These are phyloP conservation scores for Lizonia empirigonia DNA, from an alignment of 2,329 filamentous ascomycete genomes.

Conservation along the genomic window DNA sequence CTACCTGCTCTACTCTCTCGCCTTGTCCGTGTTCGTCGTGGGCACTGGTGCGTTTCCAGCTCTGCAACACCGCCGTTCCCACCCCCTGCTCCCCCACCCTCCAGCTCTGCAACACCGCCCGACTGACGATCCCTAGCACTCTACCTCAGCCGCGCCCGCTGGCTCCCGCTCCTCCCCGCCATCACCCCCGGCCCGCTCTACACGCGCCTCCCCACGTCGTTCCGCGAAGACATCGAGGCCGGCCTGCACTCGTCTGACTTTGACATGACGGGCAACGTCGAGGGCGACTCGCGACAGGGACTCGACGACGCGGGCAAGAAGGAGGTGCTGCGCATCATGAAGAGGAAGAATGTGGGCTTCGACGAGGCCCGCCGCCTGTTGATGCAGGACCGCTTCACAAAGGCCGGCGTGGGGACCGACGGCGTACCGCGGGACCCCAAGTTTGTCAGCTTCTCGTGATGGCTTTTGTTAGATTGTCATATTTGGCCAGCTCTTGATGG, in stretches of 20 bases:
- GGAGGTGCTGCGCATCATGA: conserved; percentile 90
- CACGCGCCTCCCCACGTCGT: conserved; percentile 75
- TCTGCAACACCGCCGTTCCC: conserved; percentile 8
- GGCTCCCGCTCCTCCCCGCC: conserved; percentile 70
- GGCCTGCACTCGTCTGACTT: conserved; percentile 85
- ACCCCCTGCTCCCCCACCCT: conserved; percentile 6
- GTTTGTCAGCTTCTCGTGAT: conserved; percentile 83
- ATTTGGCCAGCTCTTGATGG: no score
- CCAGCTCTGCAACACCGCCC: conserved; percentile 12
- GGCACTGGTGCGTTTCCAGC: conserved; percentile 65
- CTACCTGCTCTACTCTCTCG: conserved; percentile 79
- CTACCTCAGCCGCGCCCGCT: conserved; percentile 79
- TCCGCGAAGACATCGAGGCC: conserved; percentile 83
- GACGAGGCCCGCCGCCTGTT: conserved; percentile 88
- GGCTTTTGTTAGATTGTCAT: neutral
- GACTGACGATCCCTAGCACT: conserved; percentile 58
- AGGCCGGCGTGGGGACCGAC: conserved; percentile 86
- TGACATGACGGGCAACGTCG: conserved; percentile 80
- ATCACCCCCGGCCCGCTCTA: conserved; percentile 68
- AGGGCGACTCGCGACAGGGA: conserved; percentile 75
- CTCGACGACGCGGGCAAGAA: conserved; percentile 80
- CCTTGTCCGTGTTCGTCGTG: conserved; percentile 71
- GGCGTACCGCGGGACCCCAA: conserved; percentile 89
- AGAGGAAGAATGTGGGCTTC: conserved; percentile 78
- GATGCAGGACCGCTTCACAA: conserved; percentile 84